phyloP scores from a whole-genome alignment of 106 monocot species.

The Apostasia ramifera region DNA sequence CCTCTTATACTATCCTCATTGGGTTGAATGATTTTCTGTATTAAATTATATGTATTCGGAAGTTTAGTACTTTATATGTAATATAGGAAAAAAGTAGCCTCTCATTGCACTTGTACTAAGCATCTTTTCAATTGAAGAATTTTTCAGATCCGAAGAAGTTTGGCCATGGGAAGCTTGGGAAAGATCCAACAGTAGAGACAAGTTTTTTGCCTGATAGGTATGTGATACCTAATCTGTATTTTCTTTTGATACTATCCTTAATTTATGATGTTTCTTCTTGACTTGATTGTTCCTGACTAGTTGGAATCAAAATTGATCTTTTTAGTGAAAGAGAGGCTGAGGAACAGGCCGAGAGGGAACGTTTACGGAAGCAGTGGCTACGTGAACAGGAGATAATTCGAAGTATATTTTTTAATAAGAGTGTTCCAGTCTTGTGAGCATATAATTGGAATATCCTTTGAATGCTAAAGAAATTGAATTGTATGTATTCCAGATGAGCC shows the following conservation, averaged over 20 bases:
- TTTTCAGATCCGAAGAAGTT: constrained; percentile 33
- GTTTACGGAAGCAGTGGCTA: constrained; percentile 74
- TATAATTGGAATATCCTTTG: neutral
- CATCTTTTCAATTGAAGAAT: constrained; percentile 15
- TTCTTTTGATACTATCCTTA: neutral
- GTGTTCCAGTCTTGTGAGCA: neutral
- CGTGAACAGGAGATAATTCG: constrained; percentile 85
- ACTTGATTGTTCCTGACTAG: constrained; percentile 33
- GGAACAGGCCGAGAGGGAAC: constrained; percentile 93
- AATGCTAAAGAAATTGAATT: neutral
- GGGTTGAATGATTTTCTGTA: too few relatives aligned
- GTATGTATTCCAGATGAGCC: constrained; percentile 71
- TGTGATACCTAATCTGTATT: constrained; percentile 7
- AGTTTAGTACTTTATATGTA: too few relatives aligned
- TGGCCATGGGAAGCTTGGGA: constrained; percentile 68
- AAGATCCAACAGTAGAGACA: constrained; percentile 94
- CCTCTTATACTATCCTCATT: too few relatives aligned
- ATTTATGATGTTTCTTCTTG: constrained; percentile 1
- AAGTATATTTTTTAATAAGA: constrained; percentile 36
- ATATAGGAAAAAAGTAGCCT: too few relatives aligned
- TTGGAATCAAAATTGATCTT: constrained; percentile 58
- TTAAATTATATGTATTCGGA: too few relatives aligned
- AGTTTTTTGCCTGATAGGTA: constrained; percentile 98
- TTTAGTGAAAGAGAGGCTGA: constrained; percentile 97
- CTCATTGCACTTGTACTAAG: neutral